phyloP scores from a whole-genome alignment of 2,329 filamentous ascomycete species.

The Metarhizium anisopliae region DNA sequence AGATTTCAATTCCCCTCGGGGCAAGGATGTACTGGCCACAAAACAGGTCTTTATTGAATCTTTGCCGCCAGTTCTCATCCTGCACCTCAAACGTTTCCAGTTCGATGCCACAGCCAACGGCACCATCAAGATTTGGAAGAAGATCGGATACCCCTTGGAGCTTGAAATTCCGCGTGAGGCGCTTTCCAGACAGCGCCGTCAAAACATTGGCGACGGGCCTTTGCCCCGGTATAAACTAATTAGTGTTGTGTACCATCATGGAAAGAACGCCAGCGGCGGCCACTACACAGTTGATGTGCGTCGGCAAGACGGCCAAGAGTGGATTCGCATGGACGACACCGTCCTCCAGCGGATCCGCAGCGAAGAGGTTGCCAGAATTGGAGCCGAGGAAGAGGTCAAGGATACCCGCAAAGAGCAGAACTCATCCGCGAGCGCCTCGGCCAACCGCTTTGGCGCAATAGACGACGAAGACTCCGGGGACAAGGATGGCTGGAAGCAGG shows the following conservation, averaged over 20 bases:
- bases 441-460: conserved; percentile 67
- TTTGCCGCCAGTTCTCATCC: conserved; percentile 80
- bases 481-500: conserved; percentile 77
- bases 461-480: conserved; percentile 59
- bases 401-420: conserved; percentile 30
- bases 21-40: conserved; percentile 67
- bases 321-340: conserved; percentile 94
- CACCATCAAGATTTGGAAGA: conserved; percentile 98
- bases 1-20: conserved; percentile 72
- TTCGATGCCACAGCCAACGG: conserved; percentile 74
- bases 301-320: conserved; percentile 88
- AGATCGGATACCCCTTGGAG: conserved; percentile 88
- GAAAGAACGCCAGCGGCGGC: conserved; percentile 89
- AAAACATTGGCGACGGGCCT: conserved; percentile 54
- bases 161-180: conserved; percentile 89
- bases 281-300: conserved; percentile 98
- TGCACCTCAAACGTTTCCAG: conserved; percentile 95
- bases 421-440: conserved; percentile 28
- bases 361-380: conserved; percentile 82
- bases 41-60: conserved; percentile 95
- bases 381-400: conserved; percentile 67
- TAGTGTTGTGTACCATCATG: conserved; percentile 93
- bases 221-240: conserved; percentile 79
- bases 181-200: conserved; percentile 64
- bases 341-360: conserved; percentile 74